Conservation (phyloP, 75 land plant genomes). For the Isoetes taiwanensis region DNA sequence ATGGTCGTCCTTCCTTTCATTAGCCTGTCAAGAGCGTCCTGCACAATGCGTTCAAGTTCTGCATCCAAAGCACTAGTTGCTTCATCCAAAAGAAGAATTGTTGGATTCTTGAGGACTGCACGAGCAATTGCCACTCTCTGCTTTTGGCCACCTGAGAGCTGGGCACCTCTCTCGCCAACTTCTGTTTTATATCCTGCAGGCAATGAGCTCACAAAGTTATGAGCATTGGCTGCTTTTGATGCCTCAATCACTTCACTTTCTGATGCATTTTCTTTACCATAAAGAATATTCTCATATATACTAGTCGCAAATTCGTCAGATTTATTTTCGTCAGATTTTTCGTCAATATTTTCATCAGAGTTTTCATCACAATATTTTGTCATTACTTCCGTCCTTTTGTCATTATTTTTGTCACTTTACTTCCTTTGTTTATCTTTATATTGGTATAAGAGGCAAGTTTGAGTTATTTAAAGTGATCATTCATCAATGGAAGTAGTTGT, state of each 20-base stretch:
- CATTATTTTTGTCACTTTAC: too few relatives aligned
- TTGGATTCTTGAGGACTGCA: neutral
- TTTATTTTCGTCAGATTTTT: too few relatives aligned
- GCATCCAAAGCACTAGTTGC: conserved; percentile 5
- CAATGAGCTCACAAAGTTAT: neutral
- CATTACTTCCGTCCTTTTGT: too few relatives aligned
- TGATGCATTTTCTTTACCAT: neutral
- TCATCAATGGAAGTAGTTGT: too few relatives aligned
- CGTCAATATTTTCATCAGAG: too few relatives aligned
- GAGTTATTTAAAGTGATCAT: too few relatives aligned
- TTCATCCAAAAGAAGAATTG: neutral
- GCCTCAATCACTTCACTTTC: neutral
- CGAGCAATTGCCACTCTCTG: neutral
- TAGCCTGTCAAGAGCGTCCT: conserved; percentile 2
- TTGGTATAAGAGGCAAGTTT: too few relatives aligned
- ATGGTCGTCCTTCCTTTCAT: neutral
- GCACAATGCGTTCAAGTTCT: neutral
- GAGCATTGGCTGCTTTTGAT: neutral
- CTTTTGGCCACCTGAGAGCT: neutral
- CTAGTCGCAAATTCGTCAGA: neutral
- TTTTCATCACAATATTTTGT: too few relatives aligned
- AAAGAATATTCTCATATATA: neutral
- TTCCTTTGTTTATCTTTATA: too few relatives aligned
- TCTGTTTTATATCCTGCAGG: neutral
- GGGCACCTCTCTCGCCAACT: neutral